Evolutionary conservation across 2,329 filamentous ascomycete genomes (phyloP).

Genomic region (Aspergillus sp.): DNA sequence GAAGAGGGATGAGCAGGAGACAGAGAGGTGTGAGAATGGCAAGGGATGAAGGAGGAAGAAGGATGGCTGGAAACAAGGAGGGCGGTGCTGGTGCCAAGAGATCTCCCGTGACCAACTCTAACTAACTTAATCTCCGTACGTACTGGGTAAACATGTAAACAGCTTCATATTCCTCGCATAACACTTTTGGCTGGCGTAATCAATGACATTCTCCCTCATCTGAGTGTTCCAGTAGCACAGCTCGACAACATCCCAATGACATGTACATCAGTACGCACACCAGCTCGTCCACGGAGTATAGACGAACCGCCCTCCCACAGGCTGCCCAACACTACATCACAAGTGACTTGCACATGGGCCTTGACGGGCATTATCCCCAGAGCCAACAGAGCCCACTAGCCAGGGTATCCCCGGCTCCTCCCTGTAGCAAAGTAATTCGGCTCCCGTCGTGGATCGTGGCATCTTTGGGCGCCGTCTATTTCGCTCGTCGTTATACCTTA

Average conservation of each 20-base stretch:
- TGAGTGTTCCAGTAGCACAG: too few relatives aligned
- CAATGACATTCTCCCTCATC: too few relatives aligned
- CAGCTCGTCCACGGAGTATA: constrained; percentile 10
- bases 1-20: neutral
- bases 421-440: constrained; percentile 15
- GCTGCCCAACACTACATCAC: constrained; percentile 8
- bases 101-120: too few relatives aligned
- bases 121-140: too few relatives aligned
- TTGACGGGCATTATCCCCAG: constrained; percentile 4
- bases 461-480: constrained; percentile 17
- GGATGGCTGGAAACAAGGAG: too few relatives aligned
- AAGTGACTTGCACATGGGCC: constrained; percentile 3
- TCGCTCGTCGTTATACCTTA: constrained; percentile 1
- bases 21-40: too few relatives aligned
- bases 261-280: constrained; percentile 28
- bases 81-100: too few relatives aligned
- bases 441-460: constrained; percentile 19
- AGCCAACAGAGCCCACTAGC: constrained; percentile 4
- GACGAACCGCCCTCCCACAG: constrained; percentile 6
- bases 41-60: neutral
- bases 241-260: too few relatives aligned
- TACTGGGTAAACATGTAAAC: too few relatives aligned
- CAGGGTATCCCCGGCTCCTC: constrained; percentile 8
- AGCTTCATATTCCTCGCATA: too few relatives aligned
- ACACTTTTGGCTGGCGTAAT: too few relatives aligned